Evolutionary conservation across 2,329 filamentous ascomycete species (phyloP).

Genomic region (Penicillium sp.): DNA sequence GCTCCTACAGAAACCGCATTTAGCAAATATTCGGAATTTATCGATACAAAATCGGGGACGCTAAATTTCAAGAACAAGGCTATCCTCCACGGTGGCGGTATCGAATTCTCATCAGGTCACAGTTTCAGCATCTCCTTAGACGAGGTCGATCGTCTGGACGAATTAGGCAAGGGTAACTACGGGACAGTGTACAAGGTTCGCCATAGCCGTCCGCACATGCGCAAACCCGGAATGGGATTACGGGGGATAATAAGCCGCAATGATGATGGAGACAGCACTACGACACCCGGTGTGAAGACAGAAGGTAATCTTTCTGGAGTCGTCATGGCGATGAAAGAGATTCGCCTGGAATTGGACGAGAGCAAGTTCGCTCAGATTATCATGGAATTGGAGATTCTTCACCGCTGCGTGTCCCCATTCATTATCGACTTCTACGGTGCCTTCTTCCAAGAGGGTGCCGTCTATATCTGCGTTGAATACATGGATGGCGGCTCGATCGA

Average conservation of each 20-base stretch:
- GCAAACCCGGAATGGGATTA: slow-evolving; percentile 52
- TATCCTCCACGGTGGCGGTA: slow-evolving; percentile 75
- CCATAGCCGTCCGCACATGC: slow-evolving; percentile 63
- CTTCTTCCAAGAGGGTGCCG: slow-evolving; percentile 96
- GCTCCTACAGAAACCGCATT: slow-evolving; percentile 48
- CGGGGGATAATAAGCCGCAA: slow-evolving; percentile 49
- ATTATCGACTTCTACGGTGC: slow-evolving; percentile 99
- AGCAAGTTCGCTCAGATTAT: slow-evolving; percentile 94
- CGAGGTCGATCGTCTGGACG: slow-evolving; percentile 84
- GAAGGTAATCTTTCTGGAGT: slow-evolving; percentile 52
- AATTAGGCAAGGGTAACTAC: slow-evolving; percentile 95
- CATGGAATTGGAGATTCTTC: slow-evolving; percentile 92
- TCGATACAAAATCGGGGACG: slow-evolving; percentile 84
- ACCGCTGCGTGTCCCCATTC: slow-evolving; percentile 87
- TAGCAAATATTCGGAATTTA: slow-evolving; percentile 67
- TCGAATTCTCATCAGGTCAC: slow-evolving; percentile 82
- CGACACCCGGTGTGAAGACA: no score
- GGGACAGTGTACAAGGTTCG: slow-evolving; percentile 95
- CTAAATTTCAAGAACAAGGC: slow-evolving; percentile 90
- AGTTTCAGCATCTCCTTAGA: slow-evolving; percentile 91
- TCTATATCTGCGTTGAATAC: slow-evolving; percentile 98
- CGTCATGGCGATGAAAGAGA: slow-evolving; percentile 99
- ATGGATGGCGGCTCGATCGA: slow-evolving; percentile 98
- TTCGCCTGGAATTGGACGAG: slow-evolving; percentile 88
- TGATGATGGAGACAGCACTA: no score